phyloP scores from a whole-genome alignment of 441 rosid species.

The Lepidium campestre region DNA sequence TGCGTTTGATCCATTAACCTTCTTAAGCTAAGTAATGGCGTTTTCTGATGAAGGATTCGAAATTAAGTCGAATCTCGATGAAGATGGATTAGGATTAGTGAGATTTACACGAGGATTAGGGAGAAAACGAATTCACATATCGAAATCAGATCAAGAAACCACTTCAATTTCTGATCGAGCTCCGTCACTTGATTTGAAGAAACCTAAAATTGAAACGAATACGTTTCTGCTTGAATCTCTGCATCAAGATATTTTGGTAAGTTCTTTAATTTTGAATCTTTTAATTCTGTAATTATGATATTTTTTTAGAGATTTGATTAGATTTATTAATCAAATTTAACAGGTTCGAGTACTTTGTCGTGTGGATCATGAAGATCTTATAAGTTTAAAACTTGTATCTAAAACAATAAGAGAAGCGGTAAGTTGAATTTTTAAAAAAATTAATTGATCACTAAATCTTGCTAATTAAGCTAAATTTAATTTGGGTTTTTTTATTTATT shows the following conservation, averaged over 20 bases:
- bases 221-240: slow-evolving; percentile 20
- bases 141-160: not conserved
- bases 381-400: slow-evolving; percentile 17
- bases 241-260: slow-evolving; percentile 32
- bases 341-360: slow-evolving; percentile 28
- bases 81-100: slow-evolving; percentile 6
- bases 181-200: not conserved
- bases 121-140: slow-evolving; percentile 24
- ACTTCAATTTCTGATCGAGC: not conserved
- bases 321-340: not conserved
- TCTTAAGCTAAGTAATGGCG: not conserved
- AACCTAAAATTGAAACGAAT: not conserved
- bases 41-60: not conserved
- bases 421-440: not conserved
- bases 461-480: not conserved
- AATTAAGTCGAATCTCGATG: not conserved
- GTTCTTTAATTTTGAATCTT: not conserved
- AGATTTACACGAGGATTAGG: slow-evolving; percentile 21
- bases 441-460: not conserved
- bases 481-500: not conserved
- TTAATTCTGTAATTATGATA: not conserved
- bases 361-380: slow-evolving; percentile 26
- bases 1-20: not conserved
- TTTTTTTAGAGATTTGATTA: not conserved
- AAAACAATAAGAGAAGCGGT: slow-evolving; percentile 21